Evolutionary conservation across 257 asterid species (phyloP).

Genomic region (Nicotiana tabacum): DNA sequence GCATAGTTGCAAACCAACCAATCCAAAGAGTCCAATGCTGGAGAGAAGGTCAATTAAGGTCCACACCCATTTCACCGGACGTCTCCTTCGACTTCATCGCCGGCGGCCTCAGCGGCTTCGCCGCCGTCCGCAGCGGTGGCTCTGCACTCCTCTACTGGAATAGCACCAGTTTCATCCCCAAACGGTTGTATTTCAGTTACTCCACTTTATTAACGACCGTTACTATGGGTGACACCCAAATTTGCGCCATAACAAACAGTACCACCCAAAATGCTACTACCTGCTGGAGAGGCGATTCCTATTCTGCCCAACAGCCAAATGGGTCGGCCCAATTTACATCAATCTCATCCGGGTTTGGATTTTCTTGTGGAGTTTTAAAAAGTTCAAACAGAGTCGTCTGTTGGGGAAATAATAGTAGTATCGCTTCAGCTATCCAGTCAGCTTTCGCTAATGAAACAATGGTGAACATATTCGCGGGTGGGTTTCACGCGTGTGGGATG

Average conservation of each 20-base stretch:
- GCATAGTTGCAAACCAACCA: slow-evolving; percentile 48
- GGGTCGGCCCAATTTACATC: slow-evolving; percentile 22
- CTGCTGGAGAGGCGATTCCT: slow-evolving; percentile 59
- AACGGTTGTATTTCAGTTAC: slow-evolving; percentile 44
- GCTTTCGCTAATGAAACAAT: slow-evolving; percentile 41
- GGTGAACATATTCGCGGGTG: slow-evolving; percentile 57
- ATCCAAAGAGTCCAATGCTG: slow-evolving; percentile 67
- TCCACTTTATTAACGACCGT: slow-evolving; percentile 36
- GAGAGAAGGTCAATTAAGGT: slow-evolving; percentile 26
- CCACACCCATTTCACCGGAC: slow-evolving; percentile 31
- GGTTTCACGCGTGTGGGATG: slow-evolving; percentile 62
- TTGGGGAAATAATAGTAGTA: slow-evolving; percentile 43
- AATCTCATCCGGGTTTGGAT: slow-evolving; percentile 63
- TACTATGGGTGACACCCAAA: slow-evolving; percentile 55
- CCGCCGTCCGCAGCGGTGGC: slow-evolving; percentile 70
- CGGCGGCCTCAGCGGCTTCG: slow-evolving; percentile 58
- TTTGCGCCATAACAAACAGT: slow-evolving; percentile 46
- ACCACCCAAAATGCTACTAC: slow-evolving; percentile 20
- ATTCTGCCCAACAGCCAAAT: slow-evolving; percentile 12
- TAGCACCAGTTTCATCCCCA: slow-evolving; percentile 30
- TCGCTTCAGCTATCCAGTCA: slow-evolving; percentile 34
- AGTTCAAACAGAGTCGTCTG: slow-evolving; percentile 36
- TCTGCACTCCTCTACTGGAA: slow-evolving; percentile 67
- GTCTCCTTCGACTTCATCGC: slow-evolving; percentile 63
- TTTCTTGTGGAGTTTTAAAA: slow-evolving; percentile 57